Percentiles rank a stretch among this genome's conserved stretches.
These are phyloP conservation scores for Debaryomyces castellii DNA, from an alignment of 805 yeast species.

Conservation along the genomic window DNA sequence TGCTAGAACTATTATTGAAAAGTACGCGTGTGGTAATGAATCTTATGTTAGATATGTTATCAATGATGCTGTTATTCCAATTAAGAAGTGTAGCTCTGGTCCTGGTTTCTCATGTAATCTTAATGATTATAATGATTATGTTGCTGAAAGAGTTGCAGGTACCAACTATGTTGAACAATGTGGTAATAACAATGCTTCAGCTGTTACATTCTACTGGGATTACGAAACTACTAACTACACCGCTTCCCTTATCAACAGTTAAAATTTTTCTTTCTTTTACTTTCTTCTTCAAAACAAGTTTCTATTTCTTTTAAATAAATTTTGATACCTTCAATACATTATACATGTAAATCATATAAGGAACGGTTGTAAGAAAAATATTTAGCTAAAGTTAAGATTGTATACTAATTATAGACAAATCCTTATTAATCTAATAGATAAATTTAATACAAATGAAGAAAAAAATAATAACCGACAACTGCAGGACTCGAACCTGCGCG, in stretches of 20 bases:
- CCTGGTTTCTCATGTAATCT: conserved; percentile 46
- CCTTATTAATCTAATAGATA: too few species aligned
- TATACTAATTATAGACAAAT: too few species aligned
- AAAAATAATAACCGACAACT: conserved; percentile 37
- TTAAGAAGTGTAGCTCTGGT: conserved; percentile 32
- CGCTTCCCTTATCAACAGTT: conserved; percentile 7
- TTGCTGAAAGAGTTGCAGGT: conserved; percentile 26
- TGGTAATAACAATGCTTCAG: conserved; percentile 20
- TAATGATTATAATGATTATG: conserved; percentile 29
- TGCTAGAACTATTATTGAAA: conserved; percentile 39
- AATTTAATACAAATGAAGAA: background rate
- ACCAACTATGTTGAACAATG: conserved; percentile 28
- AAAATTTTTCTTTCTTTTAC: background rate
- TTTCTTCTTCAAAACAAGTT: background rate
- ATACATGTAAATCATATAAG: too few species aligned
- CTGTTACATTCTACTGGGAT: conserved; percentile 44
- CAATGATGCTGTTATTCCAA: conserved; percentile 41
- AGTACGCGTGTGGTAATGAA: conserved; percentile 27
- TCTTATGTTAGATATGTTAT: conserved; percentile 38
- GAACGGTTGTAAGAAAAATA: too few species aligned
- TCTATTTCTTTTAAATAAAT: background rate
- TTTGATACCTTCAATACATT: background rate
- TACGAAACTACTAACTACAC: conserved; percentile 13
- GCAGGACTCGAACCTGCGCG: conserved; percentile 54
- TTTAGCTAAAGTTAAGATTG: too few species aligned